phyloP scores from a whole-genome alignment of 2,329 filamentous ascomycete genomes.

The Pseudomassariella vexata region DNA sequence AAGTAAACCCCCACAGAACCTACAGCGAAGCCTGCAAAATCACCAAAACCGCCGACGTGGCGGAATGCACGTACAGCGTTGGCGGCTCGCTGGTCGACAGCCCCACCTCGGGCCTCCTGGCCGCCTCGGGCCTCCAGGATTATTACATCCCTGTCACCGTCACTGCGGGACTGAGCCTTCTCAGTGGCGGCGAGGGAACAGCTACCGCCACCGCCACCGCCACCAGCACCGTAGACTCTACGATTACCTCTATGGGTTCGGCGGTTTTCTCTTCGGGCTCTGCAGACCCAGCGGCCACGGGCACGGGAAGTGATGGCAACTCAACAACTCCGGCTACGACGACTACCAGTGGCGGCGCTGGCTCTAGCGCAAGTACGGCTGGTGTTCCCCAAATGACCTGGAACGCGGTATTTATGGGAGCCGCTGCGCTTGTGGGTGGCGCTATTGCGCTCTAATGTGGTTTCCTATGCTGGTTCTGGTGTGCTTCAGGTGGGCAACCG shows the following conservation, averaged over 20 bases:
- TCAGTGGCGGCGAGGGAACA: slow-evolving; percentile 1
- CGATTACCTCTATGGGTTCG: neutral
- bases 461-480: too few species aligned
- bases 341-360: too few species aligned
- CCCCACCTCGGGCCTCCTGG: neutral
- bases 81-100: too few species aligned
- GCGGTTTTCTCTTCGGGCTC: too few species aligned
- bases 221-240: neutral
- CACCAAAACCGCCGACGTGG: neutral
- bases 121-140: neutral
- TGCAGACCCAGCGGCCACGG: too few species aligned
- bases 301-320: too few species aligned
- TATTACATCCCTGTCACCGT: slow-evolving; percentile 3
- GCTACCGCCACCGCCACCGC: neutral
- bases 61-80: slow-evolving; percentile 3
- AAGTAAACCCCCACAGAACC: neutral
- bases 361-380: slow-evolving; percentile 3
- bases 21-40: slow-evolving; percentile 3
- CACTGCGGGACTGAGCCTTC: slow-evolving; percentile 2
- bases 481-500: too few species aligned
- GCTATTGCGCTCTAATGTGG: too few species aligned
- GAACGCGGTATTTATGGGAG: too few species aligned
- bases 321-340: too few species aligned
- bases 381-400: too few species aligned
- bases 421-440: too few species aligned